Percentiles rank a stretch among this genome's conserved stretches.
Evolutionary conservation across 306 rosid genomes (phyloP).

Genomic region (Medicago lupulina): DNA sequence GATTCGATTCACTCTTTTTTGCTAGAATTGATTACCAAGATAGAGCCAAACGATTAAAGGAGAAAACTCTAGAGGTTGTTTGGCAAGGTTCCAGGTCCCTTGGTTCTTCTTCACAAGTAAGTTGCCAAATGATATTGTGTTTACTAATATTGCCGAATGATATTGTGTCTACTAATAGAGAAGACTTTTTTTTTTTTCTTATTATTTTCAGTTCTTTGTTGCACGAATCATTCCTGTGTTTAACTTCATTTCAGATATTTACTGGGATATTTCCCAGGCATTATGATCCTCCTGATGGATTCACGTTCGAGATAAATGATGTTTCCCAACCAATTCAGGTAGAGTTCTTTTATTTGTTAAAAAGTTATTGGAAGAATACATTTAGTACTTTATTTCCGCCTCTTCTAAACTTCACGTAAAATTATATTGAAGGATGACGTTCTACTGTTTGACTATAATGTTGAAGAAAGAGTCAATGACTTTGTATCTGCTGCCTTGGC

Average conservation of each 20-base stretch:
- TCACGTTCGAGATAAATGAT: conserved; percentile 79
- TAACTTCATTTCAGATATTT: conserved; percentile 63
- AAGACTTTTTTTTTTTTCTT: background rate
- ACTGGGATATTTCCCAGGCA: conserved; percentile 83
- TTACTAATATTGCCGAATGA: conserved; percentile 29
- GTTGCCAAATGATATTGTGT: conserved; percentile 38
- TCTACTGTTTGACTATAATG: conserved; percentile 59
- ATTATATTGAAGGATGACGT: conserved; percentile 58
- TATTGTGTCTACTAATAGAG: conserved; percentile 20
- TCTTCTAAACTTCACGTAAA: conserved; percentile 32
- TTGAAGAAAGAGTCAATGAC: conserved; percentile 54
- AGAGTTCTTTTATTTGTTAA: conserved; percentile 21
- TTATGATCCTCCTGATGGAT: conserved; percentile 92
- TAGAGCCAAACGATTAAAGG: conserved; percentile 72
- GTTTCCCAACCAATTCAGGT: conserved; percentile 75
- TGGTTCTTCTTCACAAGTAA: conserved; percentile 82
- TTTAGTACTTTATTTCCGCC: conserved; percentile 26
- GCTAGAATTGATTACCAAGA: conserved; percentile 94
- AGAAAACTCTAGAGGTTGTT: conserved; percentile 74
- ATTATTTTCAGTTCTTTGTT: conserved; percentile 5
- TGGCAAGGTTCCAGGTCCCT: conserved; percentile 83
- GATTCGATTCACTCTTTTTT: conserved; percentile 82
- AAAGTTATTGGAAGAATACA: background rate
- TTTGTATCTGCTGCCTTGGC: conserved; percentile 64
- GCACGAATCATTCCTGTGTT: conserved; percentile 28